A percentile compares a stretch with the other conserved stretches of the same genome.
phyloP scores from a whole-genome alignment of 2,329 filamentous ascomycete genomes.

The Epichloe scottii region DNA sequence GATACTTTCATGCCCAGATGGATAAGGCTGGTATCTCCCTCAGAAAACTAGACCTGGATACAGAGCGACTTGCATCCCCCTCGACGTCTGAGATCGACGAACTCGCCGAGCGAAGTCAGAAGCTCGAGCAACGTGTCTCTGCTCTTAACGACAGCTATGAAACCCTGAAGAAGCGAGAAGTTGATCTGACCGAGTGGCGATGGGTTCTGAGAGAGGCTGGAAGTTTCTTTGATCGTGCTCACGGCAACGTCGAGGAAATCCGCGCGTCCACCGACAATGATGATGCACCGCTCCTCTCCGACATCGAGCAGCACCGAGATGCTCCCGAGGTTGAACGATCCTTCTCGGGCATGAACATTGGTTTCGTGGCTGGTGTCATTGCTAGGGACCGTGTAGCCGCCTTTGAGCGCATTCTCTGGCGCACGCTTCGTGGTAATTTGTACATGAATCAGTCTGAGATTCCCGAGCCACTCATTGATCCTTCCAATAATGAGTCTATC shows the following conservation, averaged over 20 bases:
- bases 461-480: slow-evolving; percentile 81
- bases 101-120: slow-evolving; percentile 81
- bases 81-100: slow-evolving; percentile 94
- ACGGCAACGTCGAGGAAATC: slow-evolving; percentile 94
- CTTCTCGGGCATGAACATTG: slow-evolving; percentile 97
- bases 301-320: slow-evolving; percentile 71
- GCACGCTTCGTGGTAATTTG: slow-evolving; percentile 89
- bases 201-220: slow-evolving; percentile 95
- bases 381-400: slow-evolving; percentile 82
- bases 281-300: slow-evolving; percentile 84
- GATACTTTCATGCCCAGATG: slow-evolving; percentile 93
- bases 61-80: slow-evolving; percentile 73
- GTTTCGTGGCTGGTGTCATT: slow-evolving; percentile 94
- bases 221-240: slow-evolving; percentile 91
- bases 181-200: slow-evolving; percentile 94
- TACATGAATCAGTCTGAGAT: slow-evolving; percentile 99
- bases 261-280: slow-evolving; percentile 80
- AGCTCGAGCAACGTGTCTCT: slow-evolving; percentile 78
- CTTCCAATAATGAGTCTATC: slow-evolving; percentile 79
- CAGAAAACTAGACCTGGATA: slow-evolving; percentile 82
- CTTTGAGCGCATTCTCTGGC: slow-evolving; percentile 96
- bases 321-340: slow-evolving; percentile 64
- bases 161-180: slow-evolving; percentile 92
- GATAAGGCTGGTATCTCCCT: slow-evolving; percentile 81
- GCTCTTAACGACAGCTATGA: slow-evolving; percentile 98